Conservation (phyloP, 2,329 filamentous ascomycete species). For the Penicillium corylophilum region DNA sequence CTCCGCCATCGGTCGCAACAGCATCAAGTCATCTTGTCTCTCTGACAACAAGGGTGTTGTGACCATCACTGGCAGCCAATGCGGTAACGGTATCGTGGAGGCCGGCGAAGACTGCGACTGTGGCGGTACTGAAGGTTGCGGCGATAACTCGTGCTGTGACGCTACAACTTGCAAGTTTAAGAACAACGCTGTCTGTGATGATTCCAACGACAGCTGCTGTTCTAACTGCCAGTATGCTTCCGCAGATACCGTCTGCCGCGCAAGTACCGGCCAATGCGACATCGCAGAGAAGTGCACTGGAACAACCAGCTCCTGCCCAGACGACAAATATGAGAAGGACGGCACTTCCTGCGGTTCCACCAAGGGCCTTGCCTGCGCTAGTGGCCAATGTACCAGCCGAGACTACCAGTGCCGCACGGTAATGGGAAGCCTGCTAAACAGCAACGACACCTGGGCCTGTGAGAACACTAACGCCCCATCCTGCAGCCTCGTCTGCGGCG, state of each 20-base stretch:
- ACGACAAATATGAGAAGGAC: slow-evolving; percentile 67
- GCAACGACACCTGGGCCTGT: slow-evolving; percentile 80
- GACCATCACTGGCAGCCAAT: slow-evolving; percentile 79
- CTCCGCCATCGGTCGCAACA: slow-evolving; percentile 73
- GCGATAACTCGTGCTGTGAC: slow-evolving; percentile 77
- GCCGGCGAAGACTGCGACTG: slow-evolving; percentile 94
- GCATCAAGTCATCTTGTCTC: slow-evolving; percentile 73
- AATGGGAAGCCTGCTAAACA: slow-evolving; percentile 70
- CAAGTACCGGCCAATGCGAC: slow-evolving; percentile 78
- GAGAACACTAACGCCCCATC: slow-evolving; percentile 53
- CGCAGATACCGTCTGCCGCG: slow-evolving; percentile 72
- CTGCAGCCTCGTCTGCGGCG: slow-evolving; percentile 75
- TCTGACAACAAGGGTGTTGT: slow-evolving; percentile 81
- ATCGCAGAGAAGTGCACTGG: slow-evolving; percentile 81
- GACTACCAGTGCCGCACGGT: slow-evolving; percentile 84
- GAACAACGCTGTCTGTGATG: slow-evolving; percentile 69
- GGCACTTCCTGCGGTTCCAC: slow-evolving; percentile 67
- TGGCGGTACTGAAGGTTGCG: slow-evolving; percentile 72
- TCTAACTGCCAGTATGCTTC: slow-evolving; percentile 46
- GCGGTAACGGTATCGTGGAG: slow-evolving; percentile 97
- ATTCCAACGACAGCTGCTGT: slow-evolving; percentile 51
- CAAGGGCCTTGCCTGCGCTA: slow-evolving; percentile 68
- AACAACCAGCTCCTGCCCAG: slow-evolving; percentile 68
- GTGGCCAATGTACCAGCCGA: slow-evolving; percentile 90
- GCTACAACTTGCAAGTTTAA: slow-evolving; percentile 83